These are phyloP conservation scores for Aspergillus coremiiformis DNA, from an alignment of 495 filamentous ascomycete genomes.

Conservation along the genomic window DNA sequence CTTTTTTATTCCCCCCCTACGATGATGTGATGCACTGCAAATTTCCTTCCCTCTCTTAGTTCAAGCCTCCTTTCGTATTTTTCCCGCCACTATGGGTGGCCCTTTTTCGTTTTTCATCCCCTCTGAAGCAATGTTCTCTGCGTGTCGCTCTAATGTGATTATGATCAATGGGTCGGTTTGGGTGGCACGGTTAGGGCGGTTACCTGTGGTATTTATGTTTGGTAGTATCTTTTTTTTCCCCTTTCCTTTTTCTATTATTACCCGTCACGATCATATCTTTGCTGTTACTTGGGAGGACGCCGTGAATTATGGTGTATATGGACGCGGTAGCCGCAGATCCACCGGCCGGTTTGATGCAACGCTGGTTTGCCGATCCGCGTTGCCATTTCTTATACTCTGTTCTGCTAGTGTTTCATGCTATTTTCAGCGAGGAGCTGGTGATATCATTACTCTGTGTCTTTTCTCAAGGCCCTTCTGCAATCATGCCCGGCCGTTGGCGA, in stretches of 20 bases:
- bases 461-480: neutral
- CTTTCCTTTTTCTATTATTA: neutral
- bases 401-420: neutral
- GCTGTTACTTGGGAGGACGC: neutral
- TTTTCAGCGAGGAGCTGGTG: neutral
- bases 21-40: constrained; percentile 17
- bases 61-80: constrained; percentile 9
- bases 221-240: neutral
- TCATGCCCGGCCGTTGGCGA: neutral
- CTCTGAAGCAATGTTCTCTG: constrained; percentile 10
- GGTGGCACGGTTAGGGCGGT: constrained; percentile 24
- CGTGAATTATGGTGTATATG: neutral
- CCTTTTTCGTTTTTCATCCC: constrained; percentile 6
- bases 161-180: constrained; percentile 23
- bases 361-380: neutral
- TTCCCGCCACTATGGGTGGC: neutral
- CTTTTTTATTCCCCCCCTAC: constrained; percentile 8
- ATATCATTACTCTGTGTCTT: neutral
- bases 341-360: neutral
- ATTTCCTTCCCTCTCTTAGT: constrained; percentile 4
- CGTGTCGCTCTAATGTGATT: constrained; percentile 15
- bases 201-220: constrained; percentile 9
- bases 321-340: neutral
- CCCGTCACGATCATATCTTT: neutral
- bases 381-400: neutral